These are phyloP conservation scores for Paraconiothyrium brasiliense DNA, from an alignment of 2,329 filamentous ascomycete species.

Conservation along the genomic window DNA sequence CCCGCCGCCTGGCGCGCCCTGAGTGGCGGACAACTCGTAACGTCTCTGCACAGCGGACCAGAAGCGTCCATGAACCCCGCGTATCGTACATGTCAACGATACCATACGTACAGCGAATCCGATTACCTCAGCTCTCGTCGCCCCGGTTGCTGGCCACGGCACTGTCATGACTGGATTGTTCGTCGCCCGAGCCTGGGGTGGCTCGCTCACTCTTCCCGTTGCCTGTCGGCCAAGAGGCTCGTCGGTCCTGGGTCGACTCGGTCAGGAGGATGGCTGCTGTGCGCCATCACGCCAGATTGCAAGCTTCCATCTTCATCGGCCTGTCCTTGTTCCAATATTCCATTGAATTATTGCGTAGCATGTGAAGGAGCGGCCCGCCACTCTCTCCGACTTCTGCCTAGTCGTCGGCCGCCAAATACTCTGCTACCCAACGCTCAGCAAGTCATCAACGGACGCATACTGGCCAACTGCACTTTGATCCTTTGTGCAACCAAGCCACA, in stretches of 20 bases:
- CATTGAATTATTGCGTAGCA: constrained; percentile 21
- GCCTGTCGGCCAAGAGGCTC: constrained; percentile 34
- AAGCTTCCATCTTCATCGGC: constrained; percentile 24
- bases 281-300: constrained; percentile 26
- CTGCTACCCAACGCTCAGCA: constrained; percentile 30
- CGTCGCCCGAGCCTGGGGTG: constrained; percentile 18
- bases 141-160: constrained; percentile 40
- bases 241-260: constrained; percentile 21
- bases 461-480: constrained; percentile 30
- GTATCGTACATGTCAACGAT: constrained; percentile 38
- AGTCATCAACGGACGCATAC: constrained; percentile 28
- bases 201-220: constrained; percentile 26
- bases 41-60: constrained; percentile 42
- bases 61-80: constrained; percentile 42
- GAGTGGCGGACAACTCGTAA: constrained; percentile 38
- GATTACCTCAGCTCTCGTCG: constrained; percentile 30
- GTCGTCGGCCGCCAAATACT: constrained; percentile 21
- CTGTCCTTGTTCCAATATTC: constrained; percentile 23
- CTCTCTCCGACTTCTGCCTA: constrained; percentile 17
- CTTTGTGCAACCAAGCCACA: constrained; percentile 41
- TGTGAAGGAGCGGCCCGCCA: constrained; percentile 28
- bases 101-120: constrained; percentile 36
- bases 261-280: constrained; percentile 36
- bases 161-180: constrained; percentile 28
- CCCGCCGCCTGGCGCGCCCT: constrained; percentile 36